Percentiles rank a stretch among this genome's conserved stretches.
These are phyloP conservation scores for Xerophyta viscosa DNA, from an alignment of 106 monocot genomes.

Conservation along the genomic window DNA sequence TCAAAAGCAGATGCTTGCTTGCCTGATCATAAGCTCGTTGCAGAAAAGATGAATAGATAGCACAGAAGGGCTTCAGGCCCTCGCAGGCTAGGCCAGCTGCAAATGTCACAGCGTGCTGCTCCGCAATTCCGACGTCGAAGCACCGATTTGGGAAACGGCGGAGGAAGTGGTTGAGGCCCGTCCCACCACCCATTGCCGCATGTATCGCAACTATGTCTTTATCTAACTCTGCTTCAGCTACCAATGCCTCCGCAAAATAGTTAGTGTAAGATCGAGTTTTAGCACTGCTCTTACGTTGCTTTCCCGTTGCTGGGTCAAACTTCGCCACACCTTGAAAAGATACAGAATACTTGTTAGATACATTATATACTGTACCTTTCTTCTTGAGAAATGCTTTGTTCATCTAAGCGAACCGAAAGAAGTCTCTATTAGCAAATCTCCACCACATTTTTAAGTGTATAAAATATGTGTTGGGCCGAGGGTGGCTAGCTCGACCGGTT, in stretches of 20 bases:
- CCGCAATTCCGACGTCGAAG: slow-evolving; percentile 93
- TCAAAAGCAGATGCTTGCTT: too few relatives aligned
- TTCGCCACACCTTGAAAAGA: slow-evolving; percentile 56
- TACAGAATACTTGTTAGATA: too few relatives aligned
- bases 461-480: too few relatives aligned
- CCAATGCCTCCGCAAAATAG: slow-evolving; percentile 71
- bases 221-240: slow-evolving; percentile 65
- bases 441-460: too few relatives aligned
- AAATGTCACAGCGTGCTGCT: slow-evolving; percentile 94
- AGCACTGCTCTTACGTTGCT: slow-evolving; percentile 56
- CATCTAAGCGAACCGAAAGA: too few relatives aligned
- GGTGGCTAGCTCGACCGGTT: too few relatives aligned
- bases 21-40: slow-evolving; percentile 92
- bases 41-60: slow-evolving; percentile 88
- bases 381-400: too few relatives aligned
- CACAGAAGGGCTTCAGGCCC: slow-evolving; percentile 94
- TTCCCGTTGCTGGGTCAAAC: slow-evolving; percentile 66
- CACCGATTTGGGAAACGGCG: slow-evolving; percentile 62
- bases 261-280: slow-evolving; percentile 65
- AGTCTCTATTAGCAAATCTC: too few relatives aligned
- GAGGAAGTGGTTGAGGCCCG: slow-evolving; percentile 79
- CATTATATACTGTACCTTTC: too few relatives aligned
- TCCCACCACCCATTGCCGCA: slow-evolving; percentile 94
- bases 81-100: slow-evolving; percentile 83
- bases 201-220: slow-evolving; percentile 71